Evolutionary conservation across 805 yeast species (phyloP).

Genomic region (Schizosaccharomyces cryophilus): DNA sequence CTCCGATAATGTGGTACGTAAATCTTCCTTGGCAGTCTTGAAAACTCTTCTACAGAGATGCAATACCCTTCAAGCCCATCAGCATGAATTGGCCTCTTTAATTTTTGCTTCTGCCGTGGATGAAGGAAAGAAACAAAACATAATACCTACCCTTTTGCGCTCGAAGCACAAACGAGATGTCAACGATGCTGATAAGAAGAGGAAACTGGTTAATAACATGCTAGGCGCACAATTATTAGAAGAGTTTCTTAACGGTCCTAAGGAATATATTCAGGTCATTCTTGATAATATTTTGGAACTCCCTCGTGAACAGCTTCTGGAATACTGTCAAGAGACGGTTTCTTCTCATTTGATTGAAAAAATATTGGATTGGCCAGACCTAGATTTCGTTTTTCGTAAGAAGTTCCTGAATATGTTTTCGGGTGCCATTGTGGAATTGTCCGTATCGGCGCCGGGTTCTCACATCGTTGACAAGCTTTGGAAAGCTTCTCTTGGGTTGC

Average conservation of each 20-base stretch:
- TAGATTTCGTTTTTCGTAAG: constrained; percentile 28
- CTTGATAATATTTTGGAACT: not conserved
- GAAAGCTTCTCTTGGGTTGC: constrained; percentile 53
- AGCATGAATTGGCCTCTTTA: not conserved
- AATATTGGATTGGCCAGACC: constrained; percentile 22
- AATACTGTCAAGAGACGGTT: constrained; percentile 3
- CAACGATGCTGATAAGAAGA: not conserved
- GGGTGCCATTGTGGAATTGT: constrained; percentile 28
- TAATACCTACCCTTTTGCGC: not conserved
- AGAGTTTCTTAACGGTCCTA: not conserved
- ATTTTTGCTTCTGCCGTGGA: not conserved
- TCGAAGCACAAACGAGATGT: not conserved
- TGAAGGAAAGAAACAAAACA: not conserved
- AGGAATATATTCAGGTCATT: not conserved
- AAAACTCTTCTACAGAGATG: not conserved
- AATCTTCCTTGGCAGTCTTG: not conserved
- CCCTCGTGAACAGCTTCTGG: not conserved
- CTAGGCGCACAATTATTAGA: not conserved
- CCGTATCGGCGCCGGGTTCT: constrained; percentile 75
- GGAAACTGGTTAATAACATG: not conserved
- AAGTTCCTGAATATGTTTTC: constrained; percentile 39
- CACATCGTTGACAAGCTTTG: constrained; percentile 69
- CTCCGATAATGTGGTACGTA: not conserved
- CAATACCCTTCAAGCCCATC: not conserved
- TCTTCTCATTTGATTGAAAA: constrained; percentile 16